Conservation (phyloP, 1,284 basidiomycete genomes). For the Rugosomyces carneus region DNA sequence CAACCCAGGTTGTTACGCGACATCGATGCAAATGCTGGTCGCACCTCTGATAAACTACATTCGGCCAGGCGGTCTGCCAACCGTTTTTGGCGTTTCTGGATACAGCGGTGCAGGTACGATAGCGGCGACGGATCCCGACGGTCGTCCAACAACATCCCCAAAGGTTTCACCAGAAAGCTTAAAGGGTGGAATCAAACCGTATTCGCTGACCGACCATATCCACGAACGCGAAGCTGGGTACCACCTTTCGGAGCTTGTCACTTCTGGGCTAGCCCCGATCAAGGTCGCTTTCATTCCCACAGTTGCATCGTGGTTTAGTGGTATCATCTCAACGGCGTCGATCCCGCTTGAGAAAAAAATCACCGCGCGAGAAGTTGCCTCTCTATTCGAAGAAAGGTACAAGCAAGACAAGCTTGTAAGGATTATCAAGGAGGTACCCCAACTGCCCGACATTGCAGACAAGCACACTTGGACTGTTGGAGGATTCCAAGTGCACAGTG, state of each 20-base stretch:
- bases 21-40: conserved; percentile 86
- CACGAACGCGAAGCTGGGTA: conserved; percentile 92
- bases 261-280: conserved; percentile 29
- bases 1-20: conserved; percentile 97
- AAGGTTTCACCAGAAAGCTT: conserved; percentile 82
- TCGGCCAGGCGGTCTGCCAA: conserved; percentile 62
- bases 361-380: conserved; percentile 69
- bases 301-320: conserved; percentile 95
- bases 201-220: conserved; percentile 94
- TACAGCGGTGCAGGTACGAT: conserved; percentile 95
- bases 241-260: conserved; percentile 69
- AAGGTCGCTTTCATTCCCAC: conserved; percentile 84
- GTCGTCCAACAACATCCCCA: conserved; percentile 69
- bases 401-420: conserved; percentile 67
- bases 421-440: conserved; percentile 68
- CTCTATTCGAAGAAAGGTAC: conserved; percentile 80
- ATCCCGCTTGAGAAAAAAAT: conserved; percentile 67
- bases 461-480: conserved; percentile 90
- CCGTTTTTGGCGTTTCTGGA: conserved; percentile 90
- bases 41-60: conserved; percentile 83
- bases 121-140: conserved; percentile 56
- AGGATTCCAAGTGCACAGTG: conserved; percentile 90
- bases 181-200: conserved; percentile 74
- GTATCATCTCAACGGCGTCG: conserved; percentile 84
- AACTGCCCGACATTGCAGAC: conserved; percentile 69